phyloP scores from a whole-genome alignment of 306 rosid species.

The Begonia peltatifolia region DNA sequence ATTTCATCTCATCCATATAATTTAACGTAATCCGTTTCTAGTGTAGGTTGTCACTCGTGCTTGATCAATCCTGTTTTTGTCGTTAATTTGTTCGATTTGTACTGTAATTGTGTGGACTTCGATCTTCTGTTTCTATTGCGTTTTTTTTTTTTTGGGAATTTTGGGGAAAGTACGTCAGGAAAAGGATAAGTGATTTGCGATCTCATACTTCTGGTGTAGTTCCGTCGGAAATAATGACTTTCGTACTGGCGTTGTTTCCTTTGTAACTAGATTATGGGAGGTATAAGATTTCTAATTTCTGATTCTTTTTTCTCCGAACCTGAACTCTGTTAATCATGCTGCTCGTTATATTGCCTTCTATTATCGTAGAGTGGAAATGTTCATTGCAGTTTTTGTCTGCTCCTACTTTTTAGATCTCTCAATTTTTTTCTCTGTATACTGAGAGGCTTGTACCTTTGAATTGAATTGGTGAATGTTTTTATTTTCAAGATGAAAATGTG shows the following conservation, averaged over 20 bases:
- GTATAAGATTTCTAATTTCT: slow-evolving; percentile 13
- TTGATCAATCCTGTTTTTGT: slow-evolving; percentile 1
- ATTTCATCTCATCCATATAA: slow-evolving; percentile 9
- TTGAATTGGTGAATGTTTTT: too few species aligned
- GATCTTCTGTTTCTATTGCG: background rate
- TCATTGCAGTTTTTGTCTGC: background rate
- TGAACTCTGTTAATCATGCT: background rate
- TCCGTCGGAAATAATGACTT: background rate
- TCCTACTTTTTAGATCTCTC: background rate
- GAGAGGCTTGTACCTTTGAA: too few species aligned
- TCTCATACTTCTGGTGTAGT: slow-evolving; percentile 11
- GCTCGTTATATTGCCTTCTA: background rate
- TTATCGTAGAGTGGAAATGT: background rate
- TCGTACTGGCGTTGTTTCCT: slow-evolving; percentile 3
- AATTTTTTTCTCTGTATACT: background rate
- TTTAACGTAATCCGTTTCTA: slow-evolving; percentile 7
- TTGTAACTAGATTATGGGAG: slow-evolving; percentile 9
- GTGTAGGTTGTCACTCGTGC: background rate
- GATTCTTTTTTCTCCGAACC: background rate
- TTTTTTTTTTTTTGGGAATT: background rate
- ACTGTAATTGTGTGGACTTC: slow-evolving; percentile 15
- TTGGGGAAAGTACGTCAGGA: background rate
- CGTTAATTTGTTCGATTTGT: slow-evolving; percentile 8
- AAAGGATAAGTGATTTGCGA: slow-evolving; percentile 4
- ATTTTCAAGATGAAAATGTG: too few species aligned